These are phyloP conservation scores for Arthroderma sp. DNA, from an alignment of 2,329 filamentous ascomycete genomes.

Conservation along the genomic window DNA sequence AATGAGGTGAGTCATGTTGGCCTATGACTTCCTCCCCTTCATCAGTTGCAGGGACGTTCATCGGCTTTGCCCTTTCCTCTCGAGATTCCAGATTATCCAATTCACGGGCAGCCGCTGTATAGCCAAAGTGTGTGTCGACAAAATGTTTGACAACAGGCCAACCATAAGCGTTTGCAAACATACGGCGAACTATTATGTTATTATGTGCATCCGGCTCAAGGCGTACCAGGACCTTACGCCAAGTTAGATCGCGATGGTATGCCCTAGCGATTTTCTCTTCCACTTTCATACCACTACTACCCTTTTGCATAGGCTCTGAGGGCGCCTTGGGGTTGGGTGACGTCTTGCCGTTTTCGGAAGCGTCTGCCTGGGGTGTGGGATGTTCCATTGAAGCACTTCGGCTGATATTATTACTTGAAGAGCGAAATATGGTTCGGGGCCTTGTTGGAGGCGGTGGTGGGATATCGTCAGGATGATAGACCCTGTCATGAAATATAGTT, in stretches of 20 bases:
- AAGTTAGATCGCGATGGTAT: constrained; percentile 82
- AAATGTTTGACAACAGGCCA: constrained; percentile 96
- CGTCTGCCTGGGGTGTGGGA: constrained; percentile 1
- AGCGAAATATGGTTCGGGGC: constrained; percentile 30
- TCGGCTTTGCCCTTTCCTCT: constrained; percentile 56
- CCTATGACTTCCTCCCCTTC: constrained; percentile 55
- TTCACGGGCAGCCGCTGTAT: constrained; percentile 53
- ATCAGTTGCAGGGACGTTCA: constrained; percentile 44
- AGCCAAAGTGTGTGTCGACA: constrained; percentile 85
- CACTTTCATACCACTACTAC: constrained; percentile 56
- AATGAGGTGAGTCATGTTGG: constrained; percentile 29
- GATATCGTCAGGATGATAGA: constrained; percentile 90
- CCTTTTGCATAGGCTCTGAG: constrained; percentile 9
- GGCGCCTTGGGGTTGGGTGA: constrained; percentile 6
- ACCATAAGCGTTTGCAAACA: constrained; percentile 94
- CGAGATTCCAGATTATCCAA: constrained; percentile 55
- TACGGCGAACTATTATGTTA: constrained; percentile 90
- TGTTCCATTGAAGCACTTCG: constrained; percentile 7
- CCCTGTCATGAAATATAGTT: constrained; percentile 91
- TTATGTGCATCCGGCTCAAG: constrained; percentile 96
- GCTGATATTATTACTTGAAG: constrained; percentile 11
- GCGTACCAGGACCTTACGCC: constrained; percentile 93
- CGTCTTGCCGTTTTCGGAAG: neutral
- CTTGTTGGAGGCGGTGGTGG: constrained; percentile 55
- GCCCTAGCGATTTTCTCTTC: constrained; percentile 96